Evolutionary conservation across 441 rosid genomes (phyloP).

Genomic region (Populus trichocarpa): DNA sequence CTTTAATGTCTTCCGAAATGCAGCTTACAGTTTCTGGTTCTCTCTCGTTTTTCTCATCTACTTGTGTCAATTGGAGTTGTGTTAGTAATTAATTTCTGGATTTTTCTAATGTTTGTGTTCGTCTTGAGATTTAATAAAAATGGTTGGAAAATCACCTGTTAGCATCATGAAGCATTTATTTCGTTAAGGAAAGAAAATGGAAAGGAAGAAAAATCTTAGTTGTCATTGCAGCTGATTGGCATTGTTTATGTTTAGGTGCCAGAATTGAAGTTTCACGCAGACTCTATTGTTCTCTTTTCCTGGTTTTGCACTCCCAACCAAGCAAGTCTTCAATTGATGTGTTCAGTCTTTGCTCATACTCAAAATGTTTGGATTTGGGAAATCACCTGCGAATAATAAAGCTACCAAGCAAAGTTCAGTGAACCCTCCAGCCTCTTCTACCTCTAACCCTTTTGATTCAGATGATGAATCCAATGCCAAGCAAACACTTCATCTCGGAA

Average conservation of each 20-base stretch:
- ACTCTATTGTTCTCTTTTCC: background rate
- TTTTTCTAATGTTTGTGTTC: background rate
- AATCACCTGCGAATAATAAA: slow-evolving; percentile 47
- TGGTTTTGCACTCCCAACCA: background rate
- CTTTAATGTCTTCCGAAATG: background rate
- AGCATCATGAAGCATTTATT: background rate
- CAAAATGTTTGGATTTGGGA: slow-evolving; percentile 62
- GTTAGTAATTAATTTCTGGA: background rate
- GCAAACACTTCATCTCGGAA: slow-evolving; percentile 33
- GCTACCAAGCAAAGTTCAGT: slow-evolving; percentile 45
- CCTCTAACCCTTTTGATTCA: slow-evolving; percentile 8
- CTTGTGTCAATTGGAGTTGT: background rate
- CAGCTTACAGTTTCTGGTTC: background rate
- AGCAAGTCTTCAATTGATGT: background rate
- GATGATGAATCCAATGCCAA: slow-evolving; percentile 44
- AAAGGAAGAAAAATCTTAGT: background rate
- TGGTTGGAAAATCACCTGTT: background rate
- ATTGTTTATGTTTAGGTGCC: background rate
- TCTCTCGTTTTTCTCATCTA: background rate
- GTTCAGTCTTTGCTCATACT: background rate
- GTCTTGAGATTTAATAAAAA: background rate
- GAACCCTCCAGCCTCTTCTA: slow-evolving; percentile 14
- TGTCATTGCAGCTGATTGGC: background rate
- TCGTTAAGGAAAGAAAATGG: background rate
- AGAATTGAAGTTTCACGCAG: background rate